These are phyloP conservation scores for Fusarium poae DNA, from an alignment of 2,329 filamentous ascomycete genomes.

Conservation along the genomic window DNA sequence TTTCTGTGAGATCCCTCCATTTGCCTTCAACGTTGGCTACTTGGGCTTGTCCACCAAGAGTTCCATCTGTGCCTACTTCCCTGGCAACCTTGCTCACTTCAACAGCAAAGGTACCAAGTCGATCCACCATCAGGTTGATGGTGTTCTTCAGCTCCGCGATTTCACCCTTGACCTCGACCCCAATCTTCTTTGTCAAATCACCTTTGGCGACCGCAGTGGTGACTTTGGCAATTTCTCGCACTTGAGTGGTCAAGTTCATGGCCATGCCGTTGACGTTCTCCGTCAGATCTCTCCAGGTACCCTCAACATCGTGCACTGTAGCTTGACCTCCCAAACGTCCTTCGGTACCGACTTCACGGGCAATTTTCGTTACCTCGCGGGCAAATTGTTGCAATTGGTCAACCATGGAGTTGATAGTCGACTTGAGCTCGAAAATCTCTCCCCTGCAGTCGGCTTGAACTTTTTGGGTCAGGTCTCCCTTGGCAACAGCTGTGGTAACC, in stretches of 20 bases:
- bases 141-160: constrained; percentile 96
- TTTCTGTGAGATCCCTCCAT: constrained; percentile 96
- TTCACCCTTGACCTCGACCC: constrained; percentile 92
- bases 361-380: constrained; percentile 95
- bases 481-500: constrained; percentile 78
- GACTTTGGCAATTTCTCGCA: constrained; percentile 96
- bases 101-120: constrained; percentile 93
- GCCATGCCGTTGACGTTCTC: constrained; percentile 99
- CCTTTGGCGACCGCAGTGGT: constrained; percentile 95
- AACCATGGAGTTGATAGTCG: constrained; percentile 99
- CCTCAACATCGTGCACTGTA: constrained; percentile 94
- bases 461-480: constrained; percentile 95
- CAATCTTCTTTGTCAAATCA: constrained; percentile 95
- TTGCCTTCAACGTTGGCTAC: constrained; percentile 97
- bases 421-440: constrained; percentile 94
- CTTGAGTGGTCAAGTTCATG: constrained; percentile 97
- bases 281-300: constrained; percentile 96
- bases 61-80: constrained; percentile 96
- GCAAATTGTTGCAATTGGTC: constrained; percentile 97
- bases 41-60: constrained; percentile 91
- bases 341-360: constrained; percentile 95
- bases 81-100: constrained; percentile 96
- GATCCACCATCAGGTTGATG: constrained; percentile 99
- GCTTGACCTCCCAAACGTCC: constrained; percentile 94
- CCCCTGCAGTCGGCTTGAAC: constrained; percentile 93